Evolutionary conservation across 1,139 yeast species (phyloP).

Genomic region (Saccharomyces hybrid): DNA sequence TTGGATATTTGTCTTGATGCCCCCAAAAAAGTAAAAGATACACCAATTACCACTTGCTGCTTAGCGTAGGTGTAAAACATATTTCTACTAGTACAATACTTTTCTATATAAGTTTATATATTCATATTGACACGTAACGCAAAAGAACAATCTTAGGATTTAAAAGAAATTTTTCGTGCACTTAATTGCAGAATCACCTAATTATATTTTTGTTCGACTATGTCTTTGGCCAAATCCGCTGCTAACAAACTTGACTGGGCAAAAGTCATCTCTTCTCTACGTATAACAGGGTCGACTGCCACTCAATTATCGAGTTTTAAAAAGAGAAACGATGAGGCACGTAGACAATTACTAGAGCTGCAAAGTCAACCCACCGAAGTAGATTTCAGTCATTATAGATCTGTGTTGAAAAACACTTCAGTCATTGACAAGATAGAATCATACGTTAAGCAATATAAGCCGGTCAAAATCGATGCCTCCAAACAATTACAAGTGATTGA

Average conservation of each 20-base stretch:
- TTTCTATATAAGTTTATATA: not conserved
- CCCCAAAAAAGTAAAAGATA: not conserved
- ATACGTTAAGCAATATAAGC: conserved; percentile 68
- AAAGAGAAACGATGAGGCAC: conserved; percentile 98
- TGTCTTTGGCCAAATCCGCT: conserved; percentile 48
- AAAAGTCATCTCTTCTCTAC: conserved; percentile 78
- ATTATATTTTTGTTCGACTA: conserved; percentile 5
- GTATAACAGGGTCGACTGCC: conserved; percentile 90
- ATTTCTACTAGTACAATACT: not conserved
- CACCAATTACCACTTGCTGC: not conserved
- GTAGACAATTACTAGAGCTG: conserved; percentile 66
- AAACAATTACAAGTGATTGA: conserved; percentile 89
- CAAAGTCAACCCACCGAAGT: conserved; percentile 66
- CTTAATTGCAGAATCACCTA: not conserved
- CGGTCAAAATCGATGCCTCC: conserved; percentile 77
- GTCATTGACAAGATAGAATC: conserved; percentile 77
- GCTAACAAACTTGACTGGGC: conserved; percentile 94
- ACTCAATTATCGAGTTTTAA: conserved; percentile 83
- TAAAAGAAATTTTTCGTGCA: not conserved
- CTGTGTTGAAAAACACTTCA: conserved; percentile 70
- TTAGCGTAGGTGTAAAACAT: not conserved
- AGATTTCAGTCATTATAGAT: conserved; percentile 76
- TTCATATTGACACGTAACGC: not conserved
- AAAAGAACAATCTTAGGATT: not conserved
- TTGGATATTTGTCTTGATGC: not conserved